Evolutionary conservation across 345 rosid genomes (phyloP), one percentile per base, ranked within the genome.

Genomic region (Arabidopsis suecica): DNA sequence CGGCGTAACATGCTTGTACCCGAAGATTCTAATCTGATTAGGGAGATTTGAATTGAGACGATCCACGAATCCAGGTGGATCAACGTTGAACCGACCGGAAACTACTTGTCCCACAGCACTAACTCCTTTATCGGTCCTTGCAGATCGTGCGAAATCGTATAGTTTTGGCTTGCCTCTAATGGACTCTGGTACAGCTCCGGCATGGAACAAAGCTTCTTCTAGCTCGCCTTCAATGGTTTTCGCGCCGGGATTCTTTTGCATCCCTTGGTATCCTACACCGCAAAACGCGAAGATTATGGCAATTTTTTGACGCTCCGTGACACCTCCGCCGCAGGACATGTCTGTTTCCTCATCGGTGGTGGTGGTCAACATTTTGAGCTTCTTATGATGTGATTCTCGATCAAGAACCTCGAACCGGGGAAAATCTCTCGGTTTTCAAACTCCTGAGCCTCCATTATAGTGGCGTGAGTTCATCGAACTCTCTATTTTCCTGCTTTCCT

Each of bases 241-340:
- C 33, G 99, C 99, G 65, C 96, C 97, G 0, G 97, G 97, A 40
- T 91, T 94, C 60, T 89, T 91, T 61, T 92, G 97, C 99, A 94
- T 94, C 16, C 97, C 99, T 71, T 92, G 97, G 77, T 94, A 94
- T 0, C 97, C 99, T 0, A 90, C 99, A 45, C 99, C 96, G 65
- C 99, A 92, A 61, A 88, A 95, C 5, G 97, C 93, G 53, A 95
- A 86, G 81, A 95, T 81, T 3, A 95, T 90, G 1, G 97, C 97
- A 69, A 94, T 71, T 73, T 94, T 94, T 30, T 36, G 78, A 33
- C 69, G 20, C 41, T 61, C 68, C 2, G 7, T 33, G 13, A 6
- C 10, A 23, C 32, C 57, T 74, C 68, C 48, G 74, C 55, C 30
- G 38, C 65, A 10, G 16, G 11, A 60, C 8, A 70, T 23, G 61